Base-by-base conservation (phyloP, 345 rosid genomes). In the Boechera retrofracta region DNA sequence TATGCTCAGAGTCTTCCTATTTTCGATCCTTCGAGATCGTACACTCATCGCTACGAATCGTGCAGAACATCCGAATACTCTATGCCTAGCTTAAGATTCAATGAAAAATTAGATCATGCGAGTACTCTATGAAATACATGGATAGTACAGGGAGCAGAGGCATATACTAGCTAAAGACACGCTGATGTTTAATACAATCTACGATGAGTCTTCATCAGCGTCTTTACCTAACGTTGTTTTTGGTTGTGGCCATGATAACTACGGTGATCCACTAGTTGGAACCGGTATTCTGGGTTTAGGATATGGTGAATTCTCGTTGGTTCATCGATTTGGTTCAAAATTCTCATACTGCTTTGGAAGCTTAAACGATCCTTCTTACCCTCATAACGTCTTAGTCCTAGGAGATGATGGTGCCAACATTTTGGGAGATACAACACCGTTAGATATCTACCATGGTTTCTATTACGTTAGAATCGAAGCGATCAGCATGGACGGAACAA, bases 321-420 rank as follows among this genome's bases (percentile, higher is more conserved):
- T 57, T 1, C 64, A 28, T 5, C 39, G 45, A 5, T 48, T 71
- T 7, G 67, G 56, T 42, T 18, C 45, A 4, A 71, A 58, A 11
- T 59, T 71, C 21, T 71, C 75, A 39, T 71, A 59, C 32, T 71
- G 75, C 21, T 59, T 59, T 6, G 67, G 67, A 6, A 71, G 56
- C 33, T 8, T 58, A 10, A 12, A 58, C 4, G 75, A 71, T 71
- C 56, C 67, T 44, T 16, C 28, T 6, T 58, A 56, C 31, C 24
- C 66, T 11, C 41, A 59, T 15, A 71, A 44, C 11, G 55, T 56
- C 18, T 45, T 71, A 47, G 66, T 39, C 3, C 10, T 59, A 11
- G 75, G 75, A 32, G 67, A 71, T 42, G 33, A 51, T 7, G 47
- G 56, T 26, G 58, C 57, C 6, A 32, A 41, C 11, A 59, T 59